Evolutionary conservation across 495 filamentous ascomycete species (phyloP), one percentile per base, ranked within the genome.

Genomic region (Niebla homalea): DNA sequence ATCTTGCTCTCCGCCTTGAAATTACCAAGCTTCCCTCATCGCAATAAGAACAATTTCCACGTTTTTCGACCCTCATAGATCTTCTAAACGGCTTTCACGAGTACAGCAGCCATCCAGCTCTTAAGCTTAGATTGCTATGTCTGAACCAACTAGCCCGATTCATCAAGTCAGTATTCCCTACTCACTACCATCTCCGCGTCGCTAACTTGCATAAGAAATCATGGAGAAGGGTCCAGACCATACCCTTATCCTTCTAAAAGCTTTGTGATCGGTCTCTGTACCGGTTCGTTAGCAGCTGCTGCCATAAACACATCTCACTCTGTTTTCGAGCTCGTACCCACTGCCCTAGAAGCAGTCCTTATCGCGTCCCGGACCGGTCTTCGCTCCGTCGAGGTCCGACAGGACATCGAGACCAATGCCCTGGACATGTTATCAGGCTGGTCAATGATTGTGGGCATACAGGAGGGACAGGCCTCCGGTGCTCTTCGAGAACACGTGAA

Each of bases 91-190:
- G 71, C 58, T 85, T 87, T 55, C 73, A 73, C 46, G 67, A 74
- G 49, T 74, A 74, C 44, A 69, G 67, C 4, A 52, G 70, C 15
- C 85, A 82, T 59, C 75, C 81, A 46, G 80, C 59, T 56, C 78
- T 62, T 71, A 66, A 88, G 57, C 82, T 79, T 55, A 78, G 77
- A 5, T 66, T 89, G 56, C 69, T 85, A 36, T 81, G 78, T 42
- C 76, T 84, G 44, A 71, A 81, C 36, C 84, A 90, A 60, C 57
- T 90, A n/a, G 80, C 75, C 40, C 78, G 82, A 55, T 88, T 84
- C 56, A 83, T 90, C 53, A 76, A 83, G 81, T 87, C 23, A 46
- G 43, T 10, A 37, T 10, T n/a, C 36, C 10, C 36, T 10, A 37
- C 36, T 10, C n/a, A 10, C 10, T n/a, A 10, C 18, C 40, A 43